These are phyloP conservation scores for Alternaria triticina DNA, from an alignment of 2,329 filamentous ascomycete species.

Conservation along the genomic window DNA sequence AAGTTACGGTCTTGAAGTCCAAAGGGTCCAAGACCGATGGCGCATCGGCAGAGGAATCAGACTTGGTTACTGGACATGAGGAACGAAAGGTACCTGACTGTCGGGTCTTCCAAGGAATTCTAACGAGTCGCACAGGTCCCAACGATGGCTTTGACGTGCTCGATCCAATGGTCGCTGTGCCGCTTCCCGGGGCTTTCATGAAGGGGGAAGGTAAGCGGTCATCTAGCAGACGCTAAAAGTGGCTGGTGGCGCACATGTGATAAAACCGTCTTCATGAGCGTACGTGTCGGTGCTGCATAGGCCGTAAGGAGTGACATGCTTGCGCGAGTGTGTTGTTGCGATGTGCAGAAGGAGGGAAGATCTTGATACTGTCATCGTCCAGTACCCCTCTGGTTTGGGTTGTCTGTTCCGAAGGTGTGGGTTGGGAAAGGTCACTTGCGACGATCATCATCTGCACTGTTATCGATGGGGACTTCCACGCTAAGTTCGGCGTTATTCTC, in stretches of 20 bases:
- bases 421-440: background rate
- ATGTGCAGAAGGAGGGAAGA: background rate
- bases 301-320: background rate
- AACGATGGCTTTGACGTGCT: background rate
- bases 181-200: background rate
- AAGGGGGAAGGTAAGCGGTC: background rate
- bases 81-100: background rate
- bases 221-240: background rate
- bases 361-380: background rate
- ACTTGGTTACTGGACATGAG: slow-evolving; percentile 6
- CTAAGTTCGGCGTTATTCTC: background rate
- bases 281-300: background rate
- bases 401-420: background rate
- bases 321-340: background rate
- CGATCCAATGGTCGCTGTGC: background rate
- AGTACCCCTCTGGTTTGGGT: slow-evolving; percentile 6
- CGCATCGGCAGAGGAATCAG: slow-evolving; percentile 7
- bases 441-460: slow-evolving; percentile 1
- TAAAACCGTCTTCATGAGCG: background rate
- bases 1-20: background rate
- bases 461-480: background rate
- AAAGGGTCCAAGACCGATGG: background rate
- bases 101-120: slow-evolving; percentile 1
- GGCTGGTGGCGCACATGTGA: background rate
- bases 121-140: slow-evolving; percentile 6